Evolutionary conservation across 2,329 filamentous ascomycete species (phyloP), one percentile per base, ranked within the genome.

Genomic region (Arthroderma sp.): DNA sequence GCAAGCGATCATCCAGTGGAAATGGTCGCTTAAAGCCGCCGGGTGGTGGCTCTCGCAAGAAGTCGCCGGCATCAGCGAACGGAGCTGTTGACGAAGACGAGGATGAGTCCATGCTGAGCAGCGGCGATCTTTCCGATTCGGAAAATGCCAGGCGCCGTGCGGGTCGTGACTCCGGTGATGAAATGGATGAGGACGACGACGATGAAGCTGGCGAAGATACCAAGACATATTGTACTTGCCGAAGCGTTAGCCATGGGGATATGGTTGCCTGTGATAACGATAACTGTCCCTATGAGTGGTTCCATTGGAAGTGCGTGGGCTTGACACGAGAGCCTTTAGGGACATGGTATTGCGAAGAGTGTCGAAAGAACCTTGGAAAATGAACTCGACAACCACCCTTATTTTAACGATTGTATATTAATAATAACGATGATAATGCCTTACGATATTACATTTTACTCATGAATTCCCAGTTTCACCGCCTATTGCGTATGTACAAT

Each of bases 191-290:
- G 28, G 66, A 69, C 5, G 68, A 68, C 9, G 67, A 69, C 39
- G 70, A 71, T 11, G 69, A 71, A 48, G 68, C 65, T 7, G 72
- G 71, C 38, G 73, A 75, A 52, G 72, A 78, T 56, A 75, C 77
- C 49, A 75, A 74, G 49, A 72, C 75, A 36, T 82, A 81, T 56
- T 82, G 78, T 61, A 78, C 77, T 51, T 82, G 78, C 56, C 75
- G 77, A 41, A 74, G 75, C 50, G 77, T 80, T 33, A 76, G 71
- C 50, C 80, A 79, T 55, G 78, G 78, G 11, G 75, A 79, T 55
- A 82, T 82, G 78, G 74, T 82, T 36, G 78, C 75, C 8, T 82
- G 78, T 55, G 78, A 82, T 58, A 80, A 81, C 56, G 74, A 78
- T 33, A 66, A 70, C 46, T 82, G 78, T 61, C 70, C 73, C 8